Evolutionary conservation across 805 yeast genomes (phyloP).

Genomic region (Cyberlindnera mississippiensis): DNA sequence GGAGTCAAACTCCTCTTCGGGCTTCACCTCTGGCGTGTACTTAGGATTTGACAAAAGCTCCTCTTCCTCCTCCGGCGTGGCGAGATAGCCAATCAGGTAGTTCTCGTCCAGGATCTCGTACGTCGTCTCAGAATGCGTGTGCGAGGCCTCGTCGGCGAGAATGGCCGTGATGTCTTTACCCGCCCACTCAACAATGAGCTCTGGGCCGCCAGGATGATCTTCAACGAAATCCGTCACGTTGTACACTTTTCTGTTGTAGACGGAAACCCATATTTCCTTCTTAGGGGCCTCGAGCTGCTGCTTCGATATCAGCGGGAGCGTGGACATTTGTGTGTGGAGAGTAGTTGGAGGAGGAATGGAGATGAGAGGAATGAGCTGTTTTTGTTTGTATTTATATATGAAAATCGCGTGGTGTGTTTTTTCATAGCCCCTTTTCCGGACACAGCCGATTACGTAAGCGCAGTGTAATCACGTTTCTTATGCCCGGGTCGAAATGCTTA

Average conservation of each 20-base stretch:
- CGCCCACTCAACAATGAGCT: slow-evolving; percentile 71
- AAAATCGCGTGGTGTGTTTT: background rate
- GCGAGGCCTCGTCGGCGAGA: slow-evolving; percentile 67
- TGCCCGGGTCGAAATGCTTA: too few relatives aligned
- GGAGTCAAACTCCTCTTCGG: slow-evolving; percentile 44
- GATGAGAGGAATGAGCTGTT: background rate
- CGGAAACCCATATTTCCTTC: slow-evolving; percentile 73
- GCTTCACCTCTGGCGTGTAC: slow-evolving; percentile 54
- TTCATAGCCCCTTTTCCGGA: background rate
- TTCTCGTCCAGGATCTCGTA: slow-evolving; percentile 82
- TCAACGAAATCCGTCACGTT: slow-evolving; percentile 62
- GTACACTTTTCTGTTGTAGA: slow-evolving; percentile 76
- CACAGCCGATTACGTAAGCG: too few relatives aligned
- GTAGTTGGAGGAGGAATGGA: background rate
- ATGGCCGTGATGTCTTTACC: slow-evolving; percentile 83
- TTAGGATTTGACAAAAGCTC: slow-evolving; percentile 61
- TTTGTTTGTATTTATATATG: too few relatives aligned
- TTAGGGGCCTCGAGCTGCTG: slow-evolving; percentile 52
- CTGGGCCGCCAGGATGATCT: slow-evolving; percentile 79
- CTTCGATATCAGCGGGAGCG: slow-evolving; percentile 60
- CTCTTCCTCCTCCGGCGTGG: slow-evolving; percentile 72
- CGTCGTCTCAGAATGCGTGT: slow-evolving; percentile 81
- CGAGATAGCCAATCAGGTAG: slow-evolving; percentile 76
- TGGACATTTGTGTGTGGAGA: slow-evolving; percentile 20
- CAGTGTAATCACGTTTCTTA: too few relatives aligned